Evolutionary conservation across 352 stramenopile species (phyloP), one percentile per base, ranked within the genome.

Genomic region (Phytophthora uliginosa): DNA sequence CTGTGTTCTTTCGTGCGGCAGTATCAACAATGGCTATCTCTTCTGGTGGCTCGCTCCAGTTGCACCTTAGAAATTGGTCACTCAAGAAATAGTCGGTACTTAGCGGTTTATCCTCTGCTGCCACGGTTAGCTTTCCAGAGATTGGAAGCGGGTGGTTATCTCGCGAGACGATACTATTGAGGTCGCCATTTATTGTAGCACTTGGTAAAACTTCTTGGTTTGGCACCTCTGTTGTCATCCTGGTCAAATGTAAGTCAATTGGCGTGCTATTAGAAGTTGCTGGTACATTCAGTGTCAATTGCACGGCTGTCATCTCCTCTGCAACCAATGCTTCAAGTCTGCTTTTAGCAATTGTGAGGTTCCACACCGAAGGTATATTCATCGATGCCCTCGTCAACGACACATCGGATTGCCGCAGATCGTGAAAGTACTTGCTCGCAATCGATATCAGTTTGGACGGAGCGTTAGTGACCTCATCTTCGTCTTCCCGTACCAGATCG

Each of bases 11-110:
- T 52, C 13, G 47, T 22, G 26, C 12, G 59, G 3, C 31, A 7
- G 20, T 20, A 40, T 24, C 47, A 20, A 12, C 3, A 1, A n/a
- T 8, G n/a, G 42, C 31, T 1, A 5, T 65, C 45, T 55, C 55
- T n/a, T 66, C 45, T 31, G 50, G 20, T 36, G 40, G 4, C 20
- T 74, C 52, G 31, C 62, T 76, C 74, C 74, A 81, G 17, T 66
- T 66, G 56, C 69, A 78, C 18, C 48, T 42, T 50, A 79, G 33
- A 70, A 83, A 83, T 31, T 60, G 56, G 34, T 79, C 62, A 48
- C 69, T 83, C 58, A 83, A 60, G 18, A 83, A 69, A 47, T 83
- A 79, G 33, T 83, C 76, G 9, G 76, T 83, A 38, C 60, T 69
- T 18, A 78, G 22, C 45, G 55, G 42, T 18, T 12, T 58, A 33